Conservation (phyloP, 441 rosid genomes). For the Daphne laureola region DNA sequence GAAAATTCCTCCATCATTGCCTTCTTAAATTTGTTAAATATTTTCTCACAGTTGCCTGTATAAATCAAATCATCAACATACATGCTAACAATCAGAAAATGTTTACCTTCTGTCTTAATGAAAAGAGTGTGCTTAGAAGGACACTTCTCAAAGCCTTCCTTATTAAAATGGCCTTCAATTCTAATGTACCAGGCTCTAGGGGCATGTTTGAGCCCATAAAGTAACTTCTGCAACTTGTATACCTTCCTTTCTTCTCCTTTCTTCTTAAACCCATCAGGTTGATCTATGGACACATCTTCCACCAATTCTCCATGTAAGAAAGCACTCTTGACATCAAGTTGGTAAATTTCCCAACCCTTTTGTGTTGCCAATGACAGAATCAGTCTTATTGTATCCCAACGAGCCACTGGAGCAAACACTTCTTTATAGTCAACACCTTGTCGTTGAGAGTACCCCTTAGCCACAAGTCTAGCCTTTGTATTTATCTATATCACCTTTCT, state of each 20-base stretch:
- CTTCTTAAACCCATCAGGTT: not conserved
- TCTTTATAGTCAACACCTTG: not conserved
- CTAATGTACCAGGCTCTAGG: no score
- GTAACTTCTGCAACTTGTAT: not conserved
- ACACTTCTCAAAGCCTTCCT: not conserved
- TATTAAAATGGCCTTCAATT: no score
- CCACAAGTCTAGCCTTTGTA: not conserved
- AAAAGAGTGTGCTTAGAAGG: not conserved
- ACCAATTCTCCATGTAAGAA: not conserved
- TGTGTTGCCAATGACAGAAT: not conserved
- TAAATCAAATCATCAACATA: not conserved
- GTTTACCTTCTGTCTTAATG: not conserved
- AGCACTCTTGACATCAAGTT: not conserved
- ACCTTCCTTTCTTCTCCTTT: not conserved
- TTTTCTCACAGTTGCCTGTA: not conserved
- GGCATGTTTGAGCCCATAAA: not conserved
- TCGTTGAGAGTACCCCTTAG: not conserved
- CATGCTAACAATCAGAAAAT: not conserved
- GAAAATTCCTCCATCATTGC: not conserved
- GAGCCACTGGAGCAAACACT: not conserved
- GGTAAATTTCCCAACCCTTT: not conserved
- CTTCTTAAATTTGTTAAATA: not conserved
- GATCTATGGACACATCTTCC: not conserved
- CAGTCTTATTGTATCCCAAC: not conserved
- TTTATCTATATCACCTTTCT: not conserved